These are phyloP conservation scores for Corchorus capsularis DNA, from an alignment of 345 rosid species.

Conservation along the genomic window DNA sequence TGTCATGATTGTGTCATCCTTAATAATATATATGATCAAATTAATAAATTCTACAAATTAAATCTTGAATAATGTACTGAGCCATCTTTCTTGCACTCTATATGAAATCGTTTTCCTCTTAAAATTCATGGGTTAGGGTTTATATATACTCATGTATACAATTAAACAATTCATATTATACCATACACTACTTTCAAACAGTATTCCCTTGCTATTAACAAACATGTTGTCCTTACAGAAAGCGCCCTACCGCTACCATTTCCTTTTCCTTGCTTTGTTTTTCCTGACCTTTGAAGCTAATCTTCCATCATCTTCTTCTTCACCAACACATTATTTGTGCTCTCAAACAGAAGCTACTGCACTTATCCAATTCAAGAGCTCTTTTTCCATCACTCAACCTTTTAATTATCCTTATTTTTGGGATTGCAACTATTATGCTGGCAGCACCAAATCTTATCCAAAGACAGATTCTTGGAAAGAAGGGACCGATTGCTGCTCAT, in stretches of 20 bases:
- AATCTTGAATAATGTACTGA: no score
- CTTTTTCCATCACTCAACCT: background rate
- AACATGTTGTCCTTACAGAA: background rate
- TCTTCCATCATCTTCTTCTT: background rate
- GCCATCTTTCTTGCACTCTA: no score
- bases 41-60: no score
- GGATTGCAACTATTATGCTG: background rate
- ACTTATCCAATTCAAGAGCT: background rate
- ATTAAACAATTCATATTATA: background rate
- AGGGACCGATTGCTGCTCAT: constrained; percentile 30
- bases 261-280: background rate
- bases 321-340: background rate
- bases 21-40: no score
- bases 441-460: background rate
- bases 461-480: constrained; percentile 24
- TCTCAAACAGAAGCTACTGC: background rate
- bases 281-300: background rate
- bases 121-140: no score
- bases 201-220: background rate
- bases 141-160: background rate
- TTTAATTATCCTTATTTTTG: no score
- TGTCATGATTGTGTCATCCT: no score
- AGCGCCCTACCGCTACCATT: background rate
- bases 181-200: background rate
- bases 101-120: no score